Conservation (phyloP, 2,329 filamentous ascomycete species). For the Chaetomium strumarium region DNA sequence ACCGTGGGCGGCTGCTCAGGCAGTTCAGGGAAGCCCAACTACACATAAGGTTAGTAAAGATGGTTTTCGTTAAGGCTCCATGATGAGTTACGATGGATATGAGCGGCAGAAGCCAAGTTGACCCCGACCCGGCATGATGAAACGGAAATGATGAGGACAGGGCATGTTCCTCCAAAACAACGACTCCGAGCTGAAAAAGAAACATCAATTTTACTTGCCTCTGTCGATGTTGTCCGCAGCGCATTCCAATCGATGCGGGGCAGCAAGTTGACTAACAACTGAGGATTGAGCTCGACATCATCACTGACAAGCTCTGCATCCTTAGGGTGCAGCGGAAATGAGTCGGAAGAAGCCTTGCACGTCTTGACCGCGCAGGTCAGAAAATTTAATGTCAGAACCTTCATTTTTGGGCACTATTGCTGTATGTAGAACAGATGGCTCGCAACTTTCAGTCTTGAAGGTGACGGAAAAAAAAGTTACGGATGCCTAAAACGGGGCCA, state of each 20-base stretch:
- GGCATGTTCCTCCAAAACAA: background rate
- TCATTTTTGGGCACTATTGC: slow-evolving; percentile 54
- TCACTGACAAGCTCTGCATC: slow-evolving; percentile 86
- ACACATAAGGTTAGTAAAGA: background rate
- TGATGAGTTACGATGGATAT: background rate
- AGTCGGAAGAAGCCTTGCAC: slow-evolving; percentile 74
- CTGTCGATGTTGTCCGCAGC: slow-evolving; percentile 65
- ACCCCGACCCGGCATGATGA: no score
- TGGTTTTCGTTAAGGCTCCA: background rate
- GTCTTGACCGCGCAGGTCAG: slow-evolving; percentile 92
- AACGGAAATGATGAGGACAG: background rate
- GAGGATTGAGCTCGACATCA: slow-evolving; percentile 73
- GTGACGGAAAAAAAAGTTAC: slow-evolving; percentile 7
- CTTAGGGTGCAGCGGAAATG: slow-evolving; percentile 87
- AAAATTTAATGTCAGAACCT: slow-evolving; percentile 93
- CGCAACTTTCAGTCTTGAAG: slow-evolving; percentile 4
- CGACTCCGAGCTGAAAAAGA: background rate
- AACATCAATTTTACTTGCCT: slow-evolving; percentile 49
- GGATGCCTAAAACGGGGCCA: slow-evolving; percentile 17
- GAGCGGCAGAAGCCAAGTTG: background rate
- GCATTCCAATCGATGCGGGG: slow-evolving; percentile 86
- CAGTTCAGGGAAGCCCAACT: slow-evolving; percentile 76
- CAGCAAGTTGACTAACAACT: slow-evolving; percentile 78
- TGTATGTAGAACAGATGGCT: slow-evolving; percentile 1
- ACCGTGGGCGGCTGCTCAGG: slow-evolving; percentile 58